phyloP scores from a whole-genome alignment of 2,329 filamentous ascomycete genomes.

The Phialemonium atrogriseum region DNA sequence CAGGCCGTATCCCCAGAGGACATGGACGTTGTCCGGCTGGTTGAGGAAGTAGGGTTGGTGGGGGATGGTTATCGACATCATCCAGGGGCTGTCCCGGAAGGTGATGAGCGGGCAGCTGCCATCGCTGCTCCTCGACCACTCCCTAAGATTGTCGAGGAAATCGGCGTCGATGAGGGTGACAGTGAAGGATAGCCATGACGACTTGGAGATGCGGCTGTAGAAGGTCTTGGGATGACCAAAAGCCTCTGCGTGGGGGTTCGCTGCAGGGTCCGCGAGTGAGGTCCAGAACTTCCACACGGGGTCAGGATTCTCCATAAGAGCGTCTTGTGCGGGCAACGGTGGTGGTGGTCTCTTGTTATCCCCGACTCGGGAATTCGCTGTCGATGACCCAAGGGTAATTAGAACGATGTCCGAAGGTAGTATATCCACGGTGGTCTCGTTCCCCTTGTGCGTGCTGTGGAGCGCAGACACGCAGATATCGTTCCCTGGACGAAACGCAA shows the following conservation, averaged over 20 bases:
- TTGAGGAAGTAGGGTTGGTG: constrained; percentile 30
- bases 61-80: constrained; percentile 29
- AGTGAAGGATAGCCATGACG: constrained; percentile 30
- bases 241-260: too few relatives aligned
- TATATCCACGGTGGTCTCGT: too few relatives aligned
- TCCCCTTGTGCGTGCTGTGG: too few relatives aligned
- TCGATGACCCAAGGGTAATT: constrained; percentile 28
- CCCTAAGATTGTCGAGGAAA: too few relatives aligned
- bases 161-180: constrained; percentile 28
- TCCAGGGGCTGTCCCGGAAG: constrained; percentile 31
- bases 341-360: constrained; percentile 23
- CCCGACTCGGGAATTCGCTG: constrained; percentile 24
- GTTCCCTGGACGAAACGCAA: too few relatives aligned
- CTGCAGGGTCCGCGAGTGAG: constrained; percentile 22
- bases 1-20: constrained; percentile 32
- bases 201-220: constrained; percentile 23
- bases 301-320: constrained; percentile 21
- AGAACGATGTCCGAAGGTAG: constrained; percentile 26
- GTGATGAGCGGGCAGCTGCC: too few relatives aligned
- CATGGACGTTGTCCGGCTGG: constrained; percentile 23
- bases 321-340: constrained; percentile 15
- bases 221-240: constrained; percentile 33
- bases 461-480: too few relatives aligned
- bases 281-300: constrained; percentile 34
- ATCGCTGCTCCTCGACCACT: too few relatives aligned